Percentiles rank a stretch among this genome's conserved stretches.
phyloP scores from a whole-genome alignment of 495 filamentous ascomycete genomes.

The Sporormia fimetaria region DNA sequence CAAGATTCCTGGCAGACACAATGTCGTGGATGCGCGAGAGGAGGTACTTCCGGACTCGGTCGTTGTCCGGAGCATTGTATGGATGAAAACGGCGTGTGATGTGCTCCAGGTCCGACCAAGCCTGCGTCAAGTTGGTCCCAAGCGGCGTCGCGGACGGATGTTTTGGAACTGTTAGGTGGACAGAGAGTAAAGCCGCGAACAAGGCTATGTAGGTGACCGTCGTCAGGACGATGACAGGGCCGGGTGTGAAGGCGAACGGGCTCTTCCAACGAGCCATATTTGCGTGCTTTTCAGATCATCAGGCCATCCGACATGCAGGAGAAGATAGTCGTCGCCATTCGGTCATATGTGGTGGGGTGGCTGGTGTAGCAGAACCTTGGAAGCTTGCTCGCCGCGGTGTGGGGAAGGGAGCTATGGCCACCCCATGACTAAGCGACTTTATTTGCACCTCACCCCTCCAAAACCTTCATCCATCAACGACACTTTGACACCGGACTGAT shows the following conservation, averaged over 20 bases:
- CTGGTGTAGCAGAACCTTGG: no score
- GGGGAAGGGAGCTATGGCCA: no score
- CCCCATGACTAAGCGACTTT: no score
- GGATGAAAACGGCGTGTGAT: slow-evolving; percentile 74
- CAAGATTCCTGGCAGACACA: slow-evolving; percentile 41
- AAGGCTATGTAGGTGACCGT: slow-evolving; percentile 33
- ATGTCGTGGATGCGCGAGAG: slow-evolving; percentile 59
- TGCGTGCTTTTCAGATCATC: slow-evolving; percentile 6
- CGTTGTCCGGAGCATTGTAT: slow-evolving; percentile 75
- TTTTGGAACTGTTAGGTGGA: slow-evolving; percentile 63
- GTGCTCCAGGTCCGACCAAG: slow-evolving; percentile 71
- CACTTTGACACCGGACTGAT: no score
- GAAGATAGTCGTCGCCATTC: no score
- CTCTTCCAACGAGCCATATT: slow-evolving; percentile 32
- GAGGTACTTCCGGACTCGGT: slow-evolving; percentile 67
- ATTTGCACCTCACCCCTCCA: no score
- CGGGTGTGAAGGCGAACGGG: slow-evolving; percentile 47
- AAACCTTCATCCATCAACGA: no score
- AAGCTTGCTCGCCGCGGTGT: no score
- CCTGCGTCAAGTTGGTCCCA: slow-evolving; percentile 67
- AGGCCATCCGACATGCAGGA: slow-evolving; percentile 7
- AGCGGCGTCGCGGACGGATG: slow-evolving; percentile 47
- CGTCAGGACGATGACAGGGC: slow-evolving; percentile 34
- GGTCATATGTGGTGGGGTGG: no score
- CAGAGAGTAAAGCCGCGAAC: slow-evolving; percentile 44